Evolutionary conservation across 2,329 filamentous ascomycete species (phyloP).

Genomic region (Ophiostoma sp.): DNA sequence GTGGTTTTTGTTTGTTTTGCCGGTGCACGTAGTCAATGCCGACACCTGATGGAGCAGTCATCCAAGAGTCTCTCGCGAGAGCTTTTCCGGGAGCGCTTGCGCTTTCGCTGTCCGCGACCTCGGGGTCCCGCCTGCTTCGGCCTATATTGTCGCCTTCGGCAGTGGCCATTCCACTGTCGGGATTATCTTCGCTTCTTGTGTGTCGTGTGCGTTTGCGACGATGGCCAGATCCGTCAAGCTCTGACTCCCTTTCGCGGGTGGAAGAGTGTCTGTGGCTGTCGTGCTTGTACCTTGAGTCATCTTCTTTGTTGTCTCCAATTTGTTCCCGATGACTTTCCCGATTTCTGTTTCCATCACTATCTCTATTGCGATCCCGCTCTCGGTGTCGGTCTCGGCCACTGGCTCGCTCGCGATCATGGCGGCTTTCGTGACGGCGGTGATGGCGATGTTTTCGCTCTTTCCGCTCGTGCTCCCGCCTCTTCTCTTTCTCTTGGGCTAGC

Average conservation of each 20-base stretch:
- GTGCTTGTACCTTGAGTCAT: background rate
- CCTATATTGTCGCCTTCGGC: too few relatives aligned
- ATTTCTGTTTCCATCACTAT: background rate
- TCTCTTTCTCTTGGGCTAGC: conserved; percentile 32
- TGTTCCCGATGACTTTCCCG: background rate
- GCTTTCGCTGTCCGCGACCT: conserved; percentile 28
- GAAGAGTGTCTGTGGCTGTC: background rate
- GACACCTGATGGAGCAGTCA: conserved; percentile 78
- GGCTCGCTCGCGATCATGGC: background rate
- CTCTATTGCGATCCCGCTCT: conserved; percentile 26
- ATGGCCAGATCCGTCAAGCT: conserved; percentile 46
- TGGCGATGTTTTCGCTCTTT: conserved; percentile 29
- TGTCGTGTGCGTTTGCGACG: conserved; percentile 60
- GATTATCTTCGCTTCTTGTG: conserved; percentile 34
- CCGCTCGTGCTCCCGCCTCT: conserved; percentile 27
- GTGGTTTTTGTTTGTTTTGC: conserved; percentile 49
- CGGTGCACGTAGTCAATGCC: conserved; percentile 78
- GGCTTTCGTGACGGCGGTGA: conserved; percentile 26
- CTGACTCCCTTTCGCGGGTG: conserved; percentile 24
- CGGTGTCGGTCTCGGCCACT: conserved; percentile 22
- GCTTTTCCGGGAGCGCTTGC: conserved; percentile 19
- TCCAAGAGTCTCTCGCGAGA: conserved; percentile 79
- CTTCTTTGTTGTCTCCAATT: background rate
- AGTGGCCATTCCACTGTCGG: conserved; percentile 39
- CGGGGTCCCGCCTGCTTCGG: conserved; percentile 27